Evolutionary conservation across 2,329 filamentous ascomycete species (phyloP).

Genomic region (Lachnum nothofagi): DNA sequence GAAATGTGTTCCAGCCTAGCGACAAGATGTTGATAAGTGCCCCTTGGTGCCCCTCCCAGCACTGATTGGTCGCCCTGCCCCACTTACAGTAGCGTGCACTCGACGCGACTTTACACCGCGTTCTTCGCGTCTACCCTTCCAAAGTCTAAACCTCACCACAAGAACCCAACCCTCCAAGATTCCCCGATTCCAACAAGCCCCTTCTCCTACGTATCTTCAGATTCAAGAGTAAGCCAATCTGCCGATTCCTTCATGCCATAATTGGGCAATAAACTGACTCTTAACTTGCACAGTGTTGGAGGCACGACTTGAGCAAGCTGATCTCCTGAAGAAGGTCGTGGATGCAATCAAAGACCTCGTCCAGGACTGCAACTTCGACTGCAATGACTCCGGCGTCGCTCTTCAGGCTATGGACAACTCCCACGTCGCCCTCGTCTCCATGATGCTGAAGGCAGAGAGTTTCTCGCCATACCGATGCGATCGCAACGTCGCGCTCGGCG

Average conservation of each 20-base stretch:
- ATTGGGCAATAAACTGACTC: neutral
- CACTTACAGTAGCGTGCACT: too few relatives aligned
- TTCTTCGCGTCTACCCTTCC: too few relatives aligned
- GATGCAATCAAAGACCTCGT: conserved; percentile 99
- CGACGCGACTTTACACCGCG: too few relatives aligned
- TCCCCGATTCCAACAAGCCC: neutral
- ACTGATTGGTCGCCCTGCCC: too few relatives aligned
- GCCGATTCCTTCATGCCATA: neutral
- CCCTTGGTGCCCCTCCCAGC: too few relatives aligned
- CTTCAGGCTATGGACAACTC: conserved; percentile 99
- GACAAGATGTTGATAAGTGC: too few relatives aligned
- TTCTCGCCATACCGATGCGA: conserved; percentile 97
- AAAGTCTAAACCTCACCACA: too few relatives aligned
- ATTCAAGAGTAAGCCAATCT: neutral
- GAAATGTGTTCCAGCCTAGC: too few relatives aligned
- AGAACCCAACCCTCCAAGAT: neutral
- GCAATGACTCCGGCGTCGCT: conserved; percentile 98
- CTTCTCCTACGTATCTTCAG: neutral
- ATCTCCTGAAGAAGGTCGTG: conserved; percentile 94
- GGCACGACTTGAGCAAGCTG: conserved; percentile 92
- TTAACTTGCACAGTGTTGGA: conserved; percentile 66
- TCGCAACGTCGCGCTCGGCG: conserved; percentile 95
- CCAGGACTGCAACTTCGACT: conserved; percentile 99
- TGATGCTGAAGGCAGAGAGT: conserved; percentile 93
- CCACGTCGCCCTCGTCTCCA: conserved; percentile 96